Percentiles rank a stretch among this genome's conserved stretches.
These are phyloP conservation scores for Metarhizium rileyi DNA, from an alignment of 2,329 filamentous ascomycete genomes.

Conservation along the genomic window DNA sequence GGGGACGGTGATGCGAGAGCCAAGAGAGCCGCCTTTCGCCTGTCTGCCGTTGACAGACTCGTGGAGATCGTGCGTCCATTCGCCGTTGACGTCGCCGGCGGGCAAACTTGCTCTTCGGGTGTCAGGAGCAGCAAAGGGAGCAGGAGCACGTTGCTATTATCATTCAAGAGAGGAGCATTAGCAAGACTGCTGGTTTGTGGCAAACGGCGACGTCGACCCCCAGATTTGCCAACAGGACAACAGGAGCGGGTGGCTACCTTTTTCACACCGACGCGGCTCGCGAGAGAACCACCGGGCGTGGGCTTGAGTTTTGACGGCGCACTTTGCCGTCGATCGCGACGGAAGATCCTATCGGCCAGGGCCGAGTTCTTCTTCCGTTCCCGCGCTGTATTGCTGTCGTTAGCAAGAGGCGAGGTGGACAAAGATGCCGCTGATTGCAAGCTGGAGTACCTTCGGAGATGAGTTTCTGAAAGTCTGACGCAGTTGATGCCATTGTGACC, in stretches of 20 bases:
- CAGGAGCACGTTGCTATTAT: constrained; percentile 13
- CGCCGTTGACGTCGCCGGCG: constrained; percentile 50
- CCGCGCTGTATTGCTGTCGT: constrained; percentile 34
- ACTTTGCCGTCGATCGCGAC: constrained; percentile 47
- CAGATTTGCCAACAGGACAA: no score
- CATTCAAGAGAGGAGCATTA: constrained; percentile 1
- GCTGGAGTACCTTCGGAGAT: constrained; percentile 37
- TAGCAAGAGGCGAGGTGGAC: not conserved
- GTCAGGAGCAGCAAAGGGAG: not conserved
- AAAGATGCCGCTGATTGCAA: not conserved
- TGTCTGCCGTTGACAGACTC: constrained; percentile 26
- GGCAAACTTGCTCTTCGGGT: constrained; percentile 24
- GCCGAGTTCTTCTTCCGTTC: constrained; percentile 62
- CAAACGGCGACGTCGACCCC: not conserved
- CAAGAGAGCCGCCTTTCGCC: constrained; percentile 28
- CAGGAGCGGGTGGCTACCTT: constrained; percentile 41
- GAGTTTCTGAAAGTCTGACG: constrained; percentile 44
- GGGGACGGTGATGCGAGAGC: constrained; percentile 35
- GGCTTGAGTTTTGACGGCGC: constrained; percentile 41
- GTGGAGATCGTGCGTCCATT: constrained; percentile 66
- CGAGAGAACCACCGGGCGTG: constrained; percentile 45
- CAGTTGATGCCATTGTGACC: constrained; percentile 31
- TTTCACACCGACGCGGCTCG: constrained; percentile 62
- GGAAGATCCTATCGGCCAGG: constrained; percentile 65
- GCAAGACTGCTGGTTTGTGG: constrained; percentile 6